Conservation (phyloP, 768 basidiomycete genomes). For the Russula ochroleuca region DNA sequence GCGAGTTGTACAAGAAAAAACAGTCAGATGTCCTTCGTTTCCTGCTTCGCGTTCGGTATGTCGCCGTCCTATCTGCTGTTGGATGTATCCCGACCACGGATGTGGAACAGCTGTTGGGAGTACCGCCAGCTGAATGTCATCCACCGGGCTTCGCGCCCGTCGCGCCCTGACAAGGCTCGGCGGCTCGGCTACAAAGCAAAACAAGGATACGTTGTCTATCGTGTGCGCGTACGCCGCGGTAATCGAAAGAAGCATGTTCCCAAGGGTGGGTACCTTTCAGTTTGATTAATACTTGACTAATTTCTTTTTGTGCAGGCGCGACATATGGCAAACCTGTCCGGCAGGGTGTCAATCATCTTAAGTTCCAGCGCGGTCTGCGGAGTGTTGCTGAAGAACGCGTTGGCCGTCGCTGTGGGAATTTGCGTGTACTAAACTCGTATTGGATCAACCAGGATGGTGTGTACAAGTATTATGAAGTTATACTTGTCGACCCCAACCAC, state of each 20-base stretch:
- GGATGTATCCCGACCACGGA: constrained; percentile 15
- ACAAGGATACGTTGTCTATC: constrained; percentile 98
- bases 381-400: constrained; percentile 98
- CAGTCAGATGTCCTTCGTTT: constrained; percentile 97
- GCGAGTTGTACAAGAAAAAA: constrained; percentile 98
- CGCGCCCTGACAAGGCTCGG: constrained; percentile 98
- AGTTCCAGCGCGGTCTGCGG: constrained; percentile 90
- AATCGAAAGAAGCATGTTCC: constrained; percentile 99
- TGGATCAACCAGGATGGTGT: constrained; percentile 99
- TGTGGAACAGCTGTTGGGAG: constrained; percentile 82
- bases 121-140: constrained; percentile 98
- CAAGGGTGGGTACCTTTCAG: constrained; percentile 61
- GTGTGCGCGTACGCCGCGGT: constrained; percentile 93
- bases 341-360: constrained; percentile 99
- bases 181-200: constrained; percentile 99
- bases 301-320: constrained; percentile 54
- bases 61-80: constrained; percentile 14
- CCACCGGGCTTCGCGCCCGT: constrained; percentile 96
- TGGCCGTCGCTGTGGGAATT: constrained; percentile 90
- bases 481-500: constrained; percentile 93
- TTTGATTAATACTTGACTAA: background rate
- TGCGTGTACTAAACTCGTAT: constrained; percentile 97
- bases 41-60: constrained; percentile 91
- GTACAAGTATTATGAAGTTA: constrained; percentile 99
- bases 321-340: constrained; percentile 99